Base-by-base conservation (phyloP, 2,329 filamentous ascomycete species). In the Hypomyces perniciosus region DNA sequence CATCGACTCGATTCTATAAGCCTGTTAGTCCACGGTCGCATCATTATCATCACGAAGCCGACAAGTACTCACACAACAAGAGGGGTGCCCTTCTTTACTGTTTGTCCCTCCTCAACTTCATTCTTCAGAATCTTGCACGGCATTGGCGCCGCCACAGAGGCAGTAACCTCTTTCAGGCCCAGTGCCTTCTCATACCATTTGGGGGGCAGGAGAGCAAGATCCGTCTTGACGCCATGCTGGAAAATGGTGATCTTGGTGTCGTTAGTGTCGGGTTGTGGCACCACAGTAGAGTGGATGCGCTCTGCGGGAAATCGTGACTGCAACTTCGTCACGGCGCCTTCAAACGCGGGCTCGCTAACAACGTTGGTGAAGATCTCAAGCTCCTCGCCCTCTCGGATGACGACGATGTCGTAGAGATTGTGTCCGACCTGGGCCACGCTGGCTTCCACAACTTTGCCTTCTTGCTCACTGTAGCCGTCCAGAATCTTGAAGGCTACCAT, bases 111-210 rank as follows among this genome's bases (percentile, higher is more conserved):
- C 29, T 78, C 72, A 0, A 96, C 90, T 68, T 96, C 88, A 44
- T 96, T 93, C 57, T 89, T 83, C 55, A 99, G 72, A 28, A 99
- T 86, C 72, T 97, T 97, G 72, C 93, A 97, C 2, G 93, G 93
- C 93, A 99, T 99, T 0, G 93, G 93, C 26, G 93, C 90, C 27
- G 88, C 77, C 1, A 97, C 90, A 48, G 86, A 93, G 53, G 92
- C 91, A 6, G 84, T 77, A 0, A 80, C 79, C 62, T 95, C 89
- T 66, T 89, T 91, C 55, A 88, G 72, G 0, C 92, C 91, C 6
- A 96, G 75, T 0, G 90, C 90, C 69, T 95, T 92, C 60, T 90
- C 88, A 52, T 87, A 86, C 90, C 91, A 99, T 41, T 76, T 75
- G 0, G 92, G 90, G 13, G 72, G 70, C 38, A 78, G 64, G n/a